phyloP scores from a whole-genome alignment of 2,329 filamentous ascomycete genomes.

The Pseudogymnoascus sp. region DNA sequence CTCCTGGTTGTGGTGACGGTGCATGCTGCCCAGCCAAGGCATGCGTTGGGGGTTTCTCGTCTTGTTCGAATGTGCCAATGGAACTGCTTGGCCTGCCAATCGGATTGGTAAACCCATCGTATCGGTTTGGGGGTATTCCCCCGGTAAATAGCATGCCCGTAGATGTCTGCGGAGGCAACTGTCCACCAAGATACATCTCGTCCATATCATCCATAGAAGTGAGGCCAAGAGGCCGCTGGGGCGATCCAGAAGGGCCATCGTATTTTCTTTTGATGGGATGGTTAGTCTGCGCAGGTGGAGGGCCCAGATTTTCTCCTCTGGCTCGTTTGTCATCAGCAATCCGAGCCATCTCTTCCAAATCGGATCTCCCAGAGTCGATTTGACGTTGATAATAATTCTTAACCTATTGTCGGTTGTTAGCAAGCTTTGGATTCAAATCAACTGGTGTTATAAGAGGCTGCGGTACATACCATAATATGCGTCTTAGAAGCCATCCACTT shows the following conservation, averaged over 20 bases:
- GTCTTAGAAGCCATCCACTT: slow-evolving; percentile 77
- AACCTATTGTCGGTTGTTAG: slow-evolving; percentile 39
- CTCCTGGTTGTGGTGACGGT: slow-evolving; percentile 21
- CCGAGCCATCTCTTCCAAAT: slow-evolving; percentile 51
- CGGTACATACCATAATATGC: slow-evolving; percentile 63
- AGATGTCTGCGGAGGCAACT: slow-evolving; percentile 14
- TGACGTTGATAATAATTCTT: slow-evolving; percentile 61
- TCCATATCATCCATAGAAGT: slow-evolving; percentile 40
- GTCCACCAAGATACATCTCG: slow-evolving; percentile 19
- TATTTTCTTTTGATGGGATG: slow-evolving; percentile 42
- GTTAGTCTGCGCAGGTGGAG: slow-evolving; percentile 48
- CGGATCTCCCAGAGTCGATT: slow-evolving; percentile 47
- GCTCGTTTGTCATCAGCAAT: slow-evolving; percentile 50
- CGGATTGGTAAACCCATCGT: background rate
- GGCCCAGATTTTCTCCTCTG: slow-evolving; percentile 50
- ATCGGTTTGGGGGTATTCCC: background rate
- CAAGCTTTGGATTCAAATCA: slow-evolving; percentile 23
- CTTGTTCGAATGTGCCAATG: slow-evolving; percentile 6
- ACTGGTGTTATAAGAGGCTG: slow-evolving; percentile 20
- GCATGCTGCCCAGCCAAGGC: slow-evolving; percentile 18
- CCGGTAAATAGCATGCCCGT: background rate
- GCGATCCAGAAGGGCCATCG: slow-evolving; percentile 35
- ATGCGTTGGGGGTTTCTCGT: slow-evolving; percentile 3
- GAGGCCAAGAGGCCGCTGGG: slow-evolving; percentile 38
- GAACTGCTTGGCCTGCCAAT: background rate